A percentile compares a stretch with the other conserved stretches of the same genome.
phyloP scores from a whole-genome alignment of 352 stramenopile species.

The Saprolegnia diclina region DNA sequence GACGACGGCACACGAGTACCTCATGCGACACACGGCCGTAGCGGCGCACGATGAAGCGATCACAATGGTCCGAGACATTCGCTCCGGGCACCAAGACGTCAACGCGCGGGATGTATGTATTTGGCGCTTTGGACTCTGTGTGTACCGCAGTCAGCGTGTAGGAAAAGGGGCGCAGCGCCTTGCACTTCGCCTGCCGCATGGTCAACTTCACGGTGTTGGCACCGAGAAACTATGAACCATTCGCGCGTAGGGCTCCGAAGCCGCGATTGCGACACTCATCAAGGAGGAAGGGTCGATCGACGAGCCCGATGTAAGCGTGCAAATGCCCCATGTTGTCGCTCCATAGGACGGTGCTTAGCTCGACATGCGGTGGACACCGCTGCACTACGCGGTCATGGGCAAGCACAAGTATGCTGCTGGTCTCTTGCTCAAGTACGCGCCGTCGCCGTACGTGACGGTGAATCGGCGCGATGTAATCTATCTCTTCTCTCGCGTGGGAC shows the following conservation, averaged over 20 bases:
- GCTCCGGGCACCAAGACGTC: conserved; percentile 54
- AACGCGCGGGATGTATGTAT: conserved; percentile 61
- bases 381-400: conserved; percentile 76
- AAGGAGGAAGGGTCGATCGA: conserved; percentile 72
- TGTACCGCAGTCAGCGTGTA: conserved; percentile 27
- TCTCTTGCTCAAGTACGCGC: conserved; percentile 58
- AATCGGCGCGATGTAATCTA: conserved; percentile 65
- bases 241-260: conserved; percentile 41
- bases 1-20: background rate
- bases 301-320: conserved; percentile 56
- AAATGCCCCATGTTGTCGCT: background rate
- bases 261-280: conserved; percentile 47
- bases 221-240: background rate
- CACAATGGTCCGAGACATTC: conserved; percentile 56
- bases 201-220: conserved; percentile 28
- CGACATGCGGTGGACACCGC: conserved; percentile 72
- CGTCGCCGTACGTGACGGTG: conserved; percentile 67
- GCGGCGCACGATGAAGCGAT: conserved; percentile 65
- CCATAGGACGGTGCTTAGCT: conserved; percentile 35
- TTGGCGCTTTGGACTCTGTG: background rate
- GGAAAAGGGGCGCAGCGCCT: conserved; percentile 67
- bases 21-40: background rate
- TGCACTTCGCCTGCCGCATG: conserved; percentile 67
- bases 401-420: conserved; percentile 49
- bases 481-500: background rate